These are phyloP conservation scores for Mesembryanthemum crystallinum DNA, from an alignment of 148 eudicot genomes.

Conservation along the genomic window DNA sequence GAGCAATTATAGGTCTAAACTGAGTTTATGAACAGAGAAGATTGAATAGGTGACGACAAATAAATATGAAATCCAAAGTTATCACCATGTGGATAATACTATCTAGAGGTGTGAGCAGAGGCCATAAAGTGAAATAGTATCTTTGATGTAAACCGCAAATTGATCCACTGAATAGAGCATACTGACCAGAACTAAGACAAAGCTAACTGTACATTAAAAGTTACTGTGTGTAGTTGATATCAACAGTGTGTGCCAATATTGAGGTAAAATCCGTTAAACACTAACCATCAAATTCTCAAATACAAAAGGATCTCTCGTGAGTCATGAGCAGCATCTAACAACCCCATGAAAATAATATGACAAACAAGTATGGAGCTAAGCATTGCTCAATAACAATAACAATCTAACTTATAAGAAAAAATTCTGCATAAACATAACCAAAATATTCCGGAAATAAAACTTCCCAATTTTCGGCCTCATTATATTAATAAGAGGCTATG, in stretches of 20 bases:
- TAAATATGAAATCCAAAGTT: background rate
- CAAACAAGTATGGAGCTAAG: background rate
- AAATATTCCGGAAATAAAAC: too few relatives aligned
- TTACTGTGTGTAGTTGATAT: background rate
- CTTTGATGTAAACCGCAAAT: background rate
- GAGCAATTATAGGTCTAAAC: background rate
- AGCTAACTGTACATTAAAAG: background rate
- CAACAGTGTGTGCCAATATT: conserved; percentile 5
- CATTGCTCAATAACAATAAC: too few relatives aligned
- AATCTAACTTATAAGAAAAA: too few relatives aligned
- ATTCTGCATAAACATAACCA: too few relatives aligned
- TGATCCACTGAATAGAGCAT: background rate
- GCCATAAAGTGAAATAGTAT: too few relatives aligned
- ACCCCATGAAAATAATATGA: background rate
- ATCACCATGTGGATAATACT: too few relatives aligned
- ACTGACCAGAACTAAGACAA: too few relatives aligned
- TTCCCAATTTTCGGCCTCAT: too few relatives aligned
- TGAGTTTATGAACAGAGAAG: background rate
- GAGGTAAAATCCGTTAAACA: background rate
- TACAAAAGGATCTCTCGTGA: background rate
- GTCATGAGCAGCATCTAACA: background rate
- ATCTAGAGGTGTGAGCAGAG: too few relatives aligned
- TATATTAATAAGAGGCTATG: too few relatives aligned
- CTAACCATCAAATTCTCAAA: background rate
- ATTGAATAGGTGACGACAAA: conserved; percentile 7